phyloP scores from a whole-genome alignment of 2,329 filamentous ascomycete genomes.

The Aspergillus sp. region DNA sequence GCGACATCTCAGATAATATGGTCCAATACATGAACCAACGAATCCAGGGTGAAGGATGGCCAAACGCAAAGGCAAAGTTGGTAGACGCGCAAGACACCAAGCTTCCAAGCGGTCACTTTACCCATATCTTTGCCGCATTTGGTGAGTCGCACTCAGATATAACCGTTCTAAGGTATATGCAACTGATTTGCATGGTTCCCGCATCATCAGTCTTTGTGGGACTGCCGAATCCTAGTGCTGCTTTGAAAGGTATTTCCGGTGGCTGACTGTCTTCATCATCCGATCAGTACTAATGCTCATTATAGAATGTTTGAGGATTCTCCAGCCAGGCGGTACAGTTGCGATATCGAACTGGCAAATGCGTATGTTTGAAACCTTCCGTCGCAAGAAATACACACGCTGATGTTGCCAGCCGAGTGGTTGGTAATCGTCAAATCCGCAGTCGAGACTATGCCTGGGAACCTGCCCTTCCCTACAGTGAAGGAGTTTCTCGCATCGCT shows the following conservation, averaged over 20 bases:
- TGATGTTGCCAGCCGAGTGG: conserved; percentile 25
- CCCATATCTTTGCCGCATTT: conserved; percentile 48
- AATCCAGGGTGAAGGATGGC: conserved; percentile 45
- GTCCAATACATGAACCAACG: conserved; percentile 42
- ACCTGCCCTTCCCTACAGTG: conserved; percentile 23
- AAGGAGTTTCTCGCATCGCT: conserved; percentile 17
- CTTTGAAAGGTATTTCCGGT: conserved; percentile 31
- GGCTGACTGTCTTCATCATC: background rate
- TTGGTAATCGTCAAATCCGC: conserved; percentile 21
- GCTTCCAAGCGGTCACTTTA: conserved; percentile 40
- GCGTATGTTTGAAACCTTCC: conserved; percentile 16
- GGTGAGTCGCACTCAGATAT: conserved; percentile 23
- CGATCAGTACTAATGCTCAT: background rate
- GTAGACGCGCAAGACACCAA: conserved; percentile 50
- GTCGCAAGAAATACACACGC: background rate
- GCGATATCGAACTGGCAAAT: conserved; percentile 37
- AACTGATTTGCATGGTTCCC: too few species aligned
- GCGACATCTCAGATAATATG: conserved; percentile 47
- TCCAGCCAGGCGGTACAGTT: conserved; percentile 33
- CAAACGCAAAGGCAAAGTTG: conserved; percentile 42
- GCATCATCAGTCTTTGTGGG: conserved; percentile 37
- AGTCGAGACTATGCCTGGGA: conserved; percentile 23
- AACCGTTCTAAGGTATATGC: background rate
- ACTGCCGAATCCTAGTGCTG: conserved; percentile 42
- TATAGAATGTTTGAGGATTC: conserved; percentile 31